Conservation (phyloP, 148 eudicot species). For the Drosera capensis region DNA sequence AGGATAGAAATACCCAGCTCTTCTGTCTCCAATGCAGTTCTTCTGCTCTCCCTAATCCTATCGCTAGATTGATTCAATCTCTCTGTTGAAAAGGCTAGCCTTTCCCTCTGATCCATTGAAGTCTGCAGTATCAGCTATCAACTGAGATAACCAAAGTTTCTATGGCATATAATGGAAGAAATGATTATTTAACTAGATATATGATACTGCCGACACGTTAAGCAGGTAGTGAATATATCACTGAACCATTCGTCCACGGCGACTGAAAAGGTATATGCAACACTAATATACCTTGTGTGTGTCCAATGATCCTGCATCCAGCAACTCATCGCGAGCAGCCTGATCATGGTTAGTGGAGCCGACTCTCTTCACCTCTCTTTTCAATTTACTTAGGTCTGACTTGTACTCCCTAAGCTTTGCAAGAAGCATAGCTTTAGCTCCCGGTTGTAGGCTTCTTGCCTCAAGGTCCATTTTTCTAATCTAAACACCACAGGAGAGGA, state of each 20-base stretch:
- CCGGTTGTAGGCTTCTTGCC: conserved; percentile 90
- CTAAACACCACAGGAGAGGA: conserved; percentile 20
- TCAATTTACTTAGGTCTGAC: conserved; percentile 65
- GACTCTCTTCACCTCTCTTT: conserved; percentile 56
- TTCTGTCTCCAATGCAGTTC: conserved; percentile 78
- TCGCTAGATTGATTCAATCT: conserved; percentile 68
- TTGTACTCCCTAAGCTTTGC: conserved; percentile 87
- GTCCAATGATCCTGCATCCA: conserved; percentile 66
- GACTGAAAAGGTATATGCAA: conserved; percentile 3
- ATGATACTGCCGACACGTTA: not conserved
- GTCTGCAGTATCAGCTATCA: conserved; percentile 20
- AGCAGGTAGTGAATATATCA: no score
- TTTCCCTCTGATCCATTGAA: conserved; percentile 64
- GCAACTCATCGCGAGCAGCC: conserved; percentile 49
- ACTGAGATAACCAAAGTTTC: not conserved
- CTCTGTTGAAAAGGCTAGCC: conserved; percentile 71
- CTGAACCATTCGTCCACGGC: no score
- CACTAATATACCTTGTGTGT: conserved; percentile 29
- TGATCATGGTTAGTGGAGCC: conserved; percentile 38
- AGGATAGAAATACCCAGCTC: conserved; percentile 76
- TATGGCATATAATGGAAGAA: not conserved
- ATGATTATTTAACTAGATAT: not conserved
- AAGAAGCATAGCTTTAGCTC: conserved; percentile 73
- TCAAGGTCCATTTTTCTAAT: conserved; percentile 95
- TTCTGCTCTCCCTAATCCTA: conserved; percentile 69